Percentiles rank a stretch among this genome's conserved stretches.
phyloP scores from a whole-genome alignment of 1,139 yeast species.

The Hyphopichia pseudoburtonii region DNA sequence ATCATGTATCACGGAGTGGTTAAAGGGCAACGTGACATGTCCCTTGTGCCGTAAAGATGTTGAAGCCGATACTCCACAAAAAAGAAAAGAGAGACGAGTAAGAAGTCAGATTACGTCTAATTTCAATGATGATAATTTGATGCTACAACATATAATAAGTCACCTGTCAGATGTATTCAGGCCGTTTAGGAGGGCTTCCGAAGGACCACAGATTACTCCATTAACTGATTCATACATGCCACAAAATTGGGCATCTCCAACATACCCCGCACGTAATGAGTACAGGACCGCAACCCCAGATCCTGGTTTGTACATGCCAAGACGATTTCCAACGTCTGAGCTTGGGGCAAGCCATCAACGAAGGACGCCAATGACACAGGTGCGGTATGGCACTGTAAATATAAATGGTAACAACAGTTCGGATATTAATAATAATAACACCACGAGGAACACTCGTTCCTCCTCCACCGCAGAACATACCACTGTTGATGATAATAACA shows the following conservation, averaged over 20 bases:
- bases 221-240: conserved; percentile 41
- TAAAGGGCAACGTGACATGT: conserved; percentile 41
- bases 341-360: no score
- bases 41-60: conserved; percentile 49
- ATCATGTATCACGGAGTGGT: conserved; percentile 45
- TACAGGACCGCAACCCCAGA: conserved; percentile 15
- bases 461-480: neutral
- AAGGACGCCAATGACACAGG: neutral
- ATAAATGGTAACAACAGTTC: neutral
- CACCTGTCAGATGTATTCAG: conserved; percentile 41
- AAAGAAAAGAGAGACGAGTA: conserved; percentile 17
- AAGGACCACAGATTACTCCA: conserved; percentile 40
- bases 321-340: conserved; percentile 34
- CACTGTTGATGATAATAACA: no score
- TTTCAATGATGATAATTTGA: conserved; percentile 16
- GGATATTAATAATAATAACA: no score
- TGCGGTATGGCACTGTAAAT: no score
- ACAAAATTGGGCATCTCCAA: conserved; percentile 39
- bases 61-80: conserved; percentile 25
- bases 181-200: conserved; percentile 36
- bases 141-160: conserved; percentile 28
- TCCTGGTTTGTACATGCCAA: conserved; percentile 31
- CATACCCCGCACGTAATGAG: conserved; percentile 9
- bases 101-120: conserved; percentile 15
- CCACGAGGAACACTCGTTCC: neutral